Evolutionary conservation across 2,329 filamentous ascomycete genomes (phyloP).

Genomic region (Cytospora schulzeri): DNA sequence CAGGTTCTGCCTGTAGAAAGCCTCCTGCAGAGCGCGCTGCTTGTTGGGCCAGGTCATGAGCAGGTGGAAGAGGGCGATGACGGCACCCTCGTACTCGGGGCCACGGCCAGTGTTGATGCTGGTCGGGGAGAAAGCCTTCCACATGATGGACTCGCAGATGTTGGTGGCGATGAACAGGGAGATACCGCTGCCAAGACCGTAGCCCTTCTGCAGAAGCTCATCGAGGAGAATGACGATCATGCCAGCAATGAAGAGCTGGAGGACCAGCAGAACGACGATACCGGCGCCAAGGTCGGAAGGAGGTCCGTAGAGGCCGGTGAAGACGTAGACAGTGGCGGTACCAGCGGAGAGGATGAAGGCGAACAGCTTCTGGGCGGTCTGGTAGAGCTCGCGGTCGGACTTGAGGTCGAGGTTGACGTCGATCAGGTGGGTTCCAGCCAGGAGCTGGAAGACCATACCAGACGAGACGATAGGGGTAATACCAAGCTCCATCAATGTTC

Average conservation of each 20-base stretch:
- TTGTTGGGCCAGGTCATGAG: slow-evolving; percentile 99
- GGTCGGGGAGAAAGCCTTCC: slow-evolving; percentile 99
- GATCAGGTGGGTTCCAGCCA: slow-evolving; percentile 98
- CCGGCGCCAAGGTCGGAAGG: slow-evolving; percentile 95
- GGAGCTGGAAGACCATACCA: slow-evolving; percentile 99
- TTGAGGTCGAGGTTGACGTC: slow-evolving; percentile 99
- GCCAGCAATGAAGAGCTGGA: slow-evolving; percentile 95
- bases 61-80: slow-evolving; percentile 97
- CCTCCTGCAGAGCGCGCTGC: slow-evolving; percentile 96
- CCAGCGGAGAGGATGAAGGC: slow-evolving; percentile 97
- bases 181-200: slow-evolving; percentile 96
- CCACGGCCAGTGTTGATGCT: slow-evolving; percentile 99
- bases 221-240: slow-evolving; percentile 99
- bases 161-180: slow-evolving; percentile 99
- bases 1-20: slow-evolving; percentile 98
- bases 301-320: slow-evolving; percentile 96
- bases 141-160: slow-evolving; percentile 99
- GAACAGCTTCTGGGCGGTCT: slow-evolving; percentile 98
- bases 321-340: slow-evolving; percentile 96
- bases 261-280: slow-evolving; percentile 96
- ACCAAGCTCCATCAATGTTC: slow-evolving; percentile 93
- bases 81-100: slow-evolving; percentile 97
- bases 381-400: slow-evolving; percentile 99
- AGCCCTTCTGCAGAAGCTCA: slow-evolving; percentile 98
- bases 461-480: slow-evolving; percentile 99